A percentile compares a stretch with the other conserved stretches of the same genome.
phyloP scores from a whole-genome alignment of 768 basidiomycete genomes.

The Leccinellum rugosiceps region DNA sequence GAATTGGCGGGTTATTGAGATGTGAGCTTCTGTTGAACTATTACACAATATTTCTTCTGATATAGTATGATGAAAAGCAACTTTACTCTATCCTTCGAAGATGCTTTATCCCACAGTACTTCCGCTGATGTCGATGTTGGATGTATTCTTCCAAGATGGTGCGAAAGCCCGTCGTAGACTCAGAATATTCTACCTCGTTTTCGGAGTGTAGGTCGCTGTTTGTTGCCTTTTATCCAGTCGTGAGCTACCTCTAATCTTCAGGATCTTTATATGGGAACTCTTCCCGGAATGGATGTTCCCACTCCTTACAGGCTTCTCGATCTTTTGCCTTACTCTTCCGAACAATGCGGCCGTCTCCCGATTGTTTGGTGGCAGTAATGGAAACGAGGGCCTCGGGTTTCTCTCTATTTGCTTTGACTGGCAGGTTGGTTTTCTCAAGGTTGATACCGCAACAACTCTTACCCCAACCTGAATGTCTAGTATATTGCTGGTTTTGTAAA shows the following conservation, averaged over 20 bases:
- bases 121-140: conserved; percentile 25
- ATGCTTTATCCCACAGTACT: conserved; percentile 40
- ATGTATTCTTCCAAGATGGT: conserved; percentile 41
- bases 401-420: conserved; percentile 61
- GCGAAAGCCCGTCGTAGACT: conserved; percentile 39
- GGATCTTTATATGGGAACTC: conserved; percentile 32
- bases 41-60: not conserved
- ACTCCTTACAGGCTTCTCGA: conserved; percentile 56
- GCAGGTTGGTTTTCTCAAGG: conserved; percentile 39
- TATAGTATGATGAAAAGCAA: conserved; percentile 10
- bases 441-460: not conserved
- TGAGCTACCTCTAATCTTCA: conserved; percentile 11
- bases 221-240: conserved; percentile 12
- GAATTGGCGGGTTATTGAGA: conserved; percentile 53
- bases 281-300: conserved; percentile 46
- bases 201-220: conserved; percentile 29
- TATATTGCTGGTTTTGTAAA: conserved; percentile 32
- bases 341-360: conserved; percentile 49
- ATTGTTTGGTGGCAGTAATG: conserved; percentile 60
- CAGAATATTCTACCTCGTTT: conserved; percentile 27
- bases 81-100: conserved; percentile 42
- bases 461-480: conserved; percentile 1
- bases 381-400: conserved; percentile 60
- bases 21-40: conserved; percentile 25
- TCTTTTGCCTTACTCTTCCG: conserved; percentile 56